These are phyloP conservation scores for Paracoccidioides lutzii DNA, from an alignment of 2,329 filamentous ascomycete genomes.

Conservation along the genomic window DNA sequence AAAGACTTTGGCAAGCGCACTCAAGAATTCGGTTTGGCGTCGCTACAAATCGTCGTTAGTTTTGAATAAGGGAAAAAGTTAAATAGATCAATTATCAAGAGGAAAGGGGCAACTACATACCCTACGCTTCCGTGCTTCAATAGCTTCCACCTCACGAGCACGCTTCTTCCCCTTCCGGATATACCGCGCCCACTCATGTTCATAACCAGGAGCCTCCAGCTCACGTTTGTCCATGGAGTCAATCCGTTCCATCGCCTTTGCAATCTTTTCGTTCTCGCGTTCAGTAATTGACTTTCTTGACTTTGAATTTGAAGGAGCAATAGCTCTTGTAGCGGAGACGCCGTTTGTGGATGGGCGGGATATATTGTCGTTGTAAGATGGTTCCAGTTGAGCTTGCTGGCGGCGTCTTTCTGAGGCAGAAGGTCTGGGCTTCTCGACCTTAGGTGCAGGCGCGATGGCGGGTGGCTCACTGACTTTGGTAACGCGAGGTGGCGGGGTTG, in stretches of 20 bases:
- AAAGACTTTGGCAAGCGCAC: constrained; percentile 48
- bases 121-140: constrained; percentile 53
- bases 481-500: constrained; percentile 28
- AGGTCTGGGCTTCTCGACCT: constrained; percentile 18
- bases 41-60: constrained; percentile 34
- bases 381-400: constrained; percentile 14
- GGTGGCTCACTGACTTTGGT: constrained; percentile 17
- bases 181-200: constrained; percentile 42
- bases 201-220: constrained; percentile 41
- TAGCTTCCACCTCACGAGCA: constrained; percentile 49
- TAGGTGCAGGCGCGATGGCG: constrained; percentile 17
- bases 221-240: constrained; percentile 47
- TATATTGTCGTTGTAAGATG: constrained; percentile 12
- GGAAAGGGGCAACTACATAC: constrained; percentile 30
- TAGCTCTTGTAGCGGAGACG: constrained; percentile 11
- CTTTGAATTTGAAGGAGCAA: constrained; percentile 29
- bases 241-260: constrained; percentile 49
- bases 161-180: constrained; percentile 50
- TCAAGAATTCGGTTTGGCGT: constrained; percentile 43
- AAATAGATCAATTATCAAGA: not conserved
- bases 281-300: constrained; percentile 42
- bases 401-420: constrained; percentile 17
- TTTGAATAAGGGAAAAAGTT: not conserved
- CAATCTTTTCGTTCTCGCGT: constrained; percentile 56
- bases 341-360: constrained; percentile 16